These are phyloP conservation scores for Rosa multiflora DNA, from an alignment of 306 rosid genomes.

Conservation along the genomic window DNA sequence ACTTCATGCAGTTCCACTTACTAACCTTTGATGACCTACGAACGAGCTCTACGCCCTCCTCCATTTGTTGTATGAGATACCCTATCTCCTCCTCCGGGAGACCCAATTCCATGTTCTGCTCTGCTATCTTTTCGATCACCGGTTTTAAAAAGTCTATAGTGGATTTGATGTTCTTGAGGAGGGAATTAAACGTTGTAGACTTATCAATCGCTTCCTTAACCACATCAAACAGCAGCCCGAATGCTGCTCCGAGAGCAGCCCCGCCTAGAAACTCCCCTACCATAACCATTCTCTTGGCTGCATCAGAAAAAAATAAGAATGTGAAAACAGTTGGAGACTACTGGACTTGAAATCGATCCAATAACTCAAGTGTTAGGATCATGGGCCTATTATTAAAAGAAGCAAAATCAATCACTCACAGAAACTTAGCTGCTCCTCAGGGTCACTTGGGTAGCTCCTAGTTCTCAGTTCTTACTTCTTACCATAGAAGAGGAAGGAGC, in stretches of 20 bases:
- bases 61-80: neutral
- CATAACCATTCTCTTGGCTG: neutral
- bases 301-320: neutral
- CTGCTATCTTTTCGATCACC: neutral
- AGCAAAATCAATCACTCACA: neutral
- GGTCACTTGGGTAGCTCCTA: neutral
- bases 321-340: neutral
- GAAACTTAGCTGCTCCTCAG: neutral
- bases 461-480: too few species aligned
- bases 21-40: neutral
- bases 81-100: neutral
- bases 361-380: neutral
- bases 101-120: neutral
- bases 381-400: neutral
- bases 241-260: slow-evolving; percentile 7
- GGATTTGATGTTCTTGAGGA: neutral
- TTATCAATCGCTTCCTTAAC: neutral
- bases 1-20: neutral
- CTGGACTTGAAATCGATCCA: neutral
- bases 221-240: neutral
- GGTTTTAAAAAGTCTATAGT: neutral
- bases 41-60: neutral
- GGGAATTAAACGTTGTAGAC: neutral
- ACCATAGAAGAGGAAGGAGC: too few species aligned
- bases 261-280: neutral